Conservation (phyloP, 1,284 basidiomycete genomes). For the Cutaneotrichosporon mucoides region DNA sequence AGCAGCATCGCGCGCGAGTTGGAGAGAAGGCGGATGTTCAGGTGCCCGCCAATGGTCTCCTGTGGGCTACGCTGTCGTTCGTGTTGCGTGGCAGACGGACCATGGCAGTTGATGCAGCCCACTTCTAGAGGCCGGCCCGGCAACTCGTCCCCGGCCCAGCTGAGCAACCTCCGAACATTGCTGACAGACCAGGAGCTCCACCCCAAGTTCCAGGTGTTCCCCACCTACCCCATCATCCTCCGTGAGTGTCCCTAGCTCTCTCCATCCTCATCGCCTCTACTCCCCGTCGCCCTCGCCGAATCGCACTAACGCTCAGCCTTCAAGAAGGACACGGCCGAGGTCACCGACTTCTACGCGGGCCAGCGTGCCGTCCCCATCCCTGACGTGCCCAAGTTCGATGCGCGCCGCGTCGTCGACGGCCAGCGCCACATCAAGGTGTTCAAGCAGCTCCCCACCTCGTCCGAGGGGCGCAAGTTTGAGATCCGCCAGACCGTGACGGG, state of each 20-base stretch:
- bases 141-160: too few relatives aligned
- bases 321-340: slow-evolving; percentile 17
- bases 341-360: slow-evolving; percentile 17
- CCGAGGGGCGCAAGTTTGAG: slow-evolving; percentile 18
- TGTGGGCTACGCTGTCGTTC: too few relatives aligned
- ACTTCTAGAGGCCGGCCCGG: too few relatives aligned
- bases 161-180: neutral
- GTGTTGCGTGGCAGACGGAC: too few relatives aligned
- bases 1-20: too few relatives aligned
- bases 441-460: slow-evolving; percentile 15
- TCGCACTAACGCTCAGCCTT: slow-evolving; percentile 7
- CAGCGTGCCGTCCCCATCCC: slow-evolving; percentile 13
- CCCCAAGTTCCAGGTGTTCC: slow-evolving; percentile 19
- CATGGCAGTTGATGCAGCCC: too few relatives aligned
- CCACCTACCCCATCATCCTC: slow-evolving; percentile 20
- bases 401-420: slow-evolving; percentile 18
- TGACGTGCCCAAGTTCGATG: slow-evolving; percentile 18
- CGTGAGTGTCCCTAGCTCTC: slow-evolving; percentile 1
- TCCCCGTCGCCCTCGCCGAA: too few relatives aligned
- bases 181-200: slow-evolving; percentile 13
- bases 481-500: slow-evolving; percentile 15
- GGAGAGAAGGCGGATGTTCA: too few relatives aligned
- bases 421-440: slow-evolving; percentile 18
- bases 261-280: too few relatives aligned
- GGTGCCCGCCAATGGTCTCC: too few relatives aligned